These are phyloP conservation scores for Mycosarcoma maydis DNA, from an alignment of 1,284 basidiomycete species.

Conservation along the genomic window DNA sequence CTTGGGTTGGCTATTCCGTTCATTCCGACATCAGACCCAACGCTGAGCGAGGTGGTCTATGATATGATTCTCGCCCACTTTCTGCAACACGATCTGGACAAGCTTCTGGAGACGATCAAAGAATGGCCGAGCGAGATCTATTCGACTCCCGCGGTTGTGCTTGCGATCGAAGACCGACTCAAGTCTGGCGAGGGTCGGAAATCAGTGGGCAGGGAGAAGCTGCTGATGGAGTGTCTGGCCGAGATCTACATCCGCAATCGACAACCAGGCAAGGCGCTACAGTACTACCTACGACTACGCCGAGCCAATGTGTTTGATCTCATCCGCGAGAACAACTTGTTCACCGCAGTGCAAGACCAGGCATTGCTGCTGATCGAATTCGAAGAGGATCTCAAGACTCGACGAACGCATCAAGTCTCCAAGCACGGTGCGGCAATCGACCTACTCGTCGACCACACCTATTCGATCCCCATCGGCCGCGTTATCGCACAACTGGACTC, in stretches of 20 bases:
- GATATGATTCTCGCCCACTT: slow-evolving; percentile 94
- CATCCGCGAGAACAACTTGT: slow-evolving; percentile 91
- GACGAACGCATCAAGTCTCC: slow-evolving; percentile 16
- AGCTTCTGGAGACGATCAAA: slow-evolving; percentile 80
- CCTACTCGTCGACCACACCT: slow-evolving; percentile 90
- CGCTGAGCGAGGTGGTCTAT: slow-evolving; percentile 84
- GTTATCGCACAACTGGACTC: slow-evolving; percentile 86
- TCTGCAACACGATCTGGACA: slow-evolving; percentile 79
- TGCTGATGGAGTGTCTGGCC: slow-evolving; percentile 90
- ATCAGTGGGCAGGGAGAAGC: slow-evolving; percentile 68
- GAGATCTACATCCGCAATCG: slow-evolving; percentile 89
- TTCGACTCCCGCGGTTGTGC: slow-evolving; percentile 83
- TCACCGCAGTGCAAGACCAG: slow-evolving; percentile 93
- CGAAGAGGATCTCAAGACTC: slow-evolving; percentile 82
- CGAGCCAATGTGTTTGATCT: slow-evolving; percentile 91
- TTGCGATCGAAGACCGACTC: slow-evolving; percentile 84
- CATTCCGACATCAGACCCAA: slow-evolving; percentile 83
- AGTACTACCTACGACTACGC: slow-evolving; percentile 85
- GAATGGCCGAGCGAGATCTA: slow-evolving; percentile 93
- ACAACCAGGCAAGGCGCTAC: slow-evolving; percentile 91
- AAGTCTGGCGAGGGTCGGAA: slow-evolving; percentile 54
- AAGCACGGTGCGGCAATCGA: slow-evolving; percentile 77
- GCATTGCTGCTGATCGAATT: slow-evolving; percentile 91
- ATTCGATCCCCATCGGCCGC: slow-evolving; percentile 91
- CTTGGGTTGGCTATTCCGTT: slow-evolving; percentile 87